Evolutionary conservation across 345 rosid species (phyloP), one percentile per base, ranked within the genome.

Genomic region (Eucalyptus regnans): DNA sequence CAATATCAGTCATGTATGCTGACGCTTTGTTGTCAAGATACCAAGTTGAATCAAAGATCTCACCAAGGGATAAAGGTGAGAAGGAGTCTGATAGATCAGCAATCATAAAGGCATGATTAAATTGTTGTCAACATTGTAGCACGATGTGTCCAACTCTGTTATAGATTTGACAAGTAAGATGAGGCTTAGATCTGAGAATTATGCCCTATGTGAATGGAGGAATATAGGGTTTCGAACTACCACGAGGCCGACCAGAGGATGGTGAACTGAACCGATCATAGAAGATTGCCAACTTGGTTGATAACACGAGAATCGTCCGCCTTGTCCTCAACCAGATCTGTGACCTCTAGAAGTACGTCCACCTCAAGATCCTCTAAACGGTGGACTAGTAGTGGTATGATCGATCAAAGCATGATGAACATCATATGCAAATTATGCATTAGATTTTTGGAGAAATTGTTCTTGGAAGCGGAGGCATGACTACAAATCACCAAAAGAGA

Each of bases 121-220:
- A 86, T 27, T 50, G 8, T 22, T 86, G 88, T 8, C 11, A 23
- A 27, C 54, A 29, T 37, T 23, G 76, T 9, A 62, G 25, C 12
- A 37, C 1, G 10, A 8, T 27, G 12, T 87, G 52, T 7, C 8
- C 13, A 6, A 5, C 43, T 3, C 8, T 22, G 0, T 25, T 15
- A 4, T 11, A 44, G 6, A 62, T 43, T 16, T 62, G 17, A 87
- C 52, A 44, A 9, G 29, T 12, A 16, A 52, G 16, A 23, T 23
- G 46, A 3, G 87, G 48, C 9, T 49, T 44, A 54, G 62, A 56
- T 22, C 6, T 1, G 6, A 56, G 62, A 56, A 56, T 56, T 56
- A 0, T 23, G 5, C 29, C 29, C 29, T 56, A 4, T 27, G 66
- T 86, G 27, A 86, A 86, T 23, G 29, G 50, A 56, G 58, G 10